These are phyloP conservation scores for Phytophthora pisi DNA, from an alignment of 352 stramenopile genomes.

Conservation along the genomic window DNA sequence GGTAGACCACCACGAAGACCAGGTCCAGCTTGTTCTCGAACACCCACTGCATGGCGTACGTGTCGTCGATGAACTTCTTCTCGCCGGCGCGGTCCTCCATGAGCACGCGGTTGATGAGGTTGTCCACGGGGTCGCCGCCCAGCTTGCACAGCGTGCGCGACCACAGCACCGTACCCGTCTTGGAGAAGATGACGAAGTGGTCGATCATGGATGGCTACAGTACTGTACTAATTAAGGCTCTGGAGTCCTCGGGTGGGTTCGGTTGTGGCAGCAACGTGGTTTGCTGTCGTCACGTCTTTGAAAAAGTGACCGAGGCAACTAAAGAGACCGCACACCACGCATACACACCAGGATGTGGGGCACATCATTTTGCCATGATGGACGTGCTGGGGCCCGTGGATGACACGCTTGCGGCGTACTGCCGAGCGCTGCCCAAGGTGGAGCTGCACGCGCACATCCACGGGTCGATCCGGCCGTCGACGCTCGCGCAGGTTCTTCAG, in stretches of 20 bases:
- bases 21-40: slow-evolving; percentile 93
- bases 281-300: slow-evolving; percentile 25
- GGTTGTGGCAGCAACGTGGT: slow-evolving; percentile 1
- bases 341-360: slow-evolving; percentile 14
- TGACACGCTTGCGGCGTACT: slow-evolving; percentile 41
- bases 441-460: slow-evolving; percentile 92
- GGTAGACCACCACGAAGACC: slow-evolving; percentile 93
- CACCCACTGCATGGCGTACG: slow-evolving; percentile 91
- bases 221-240: background rate
- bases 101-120: slow-evolving; percentile 89
- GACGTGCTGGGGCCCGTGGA: slow-evolving; percentile 19
- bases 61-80: slow-evolving; percentile 84
- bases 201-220: slow-evolving; percentile 79
- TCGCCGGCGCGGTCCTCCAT: slow-evolving; percentile 90
- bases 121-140: slow-evolving; percentile 84
- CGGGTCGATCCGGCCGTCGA: slow-evolving; percentile 74
- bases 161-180: slow-evolving; percentile 91
- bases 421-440: slow-evolving; percentile 72
- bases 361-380: slow-evolving; percentile 14
- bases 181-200: slow-evolving; percentile 93
- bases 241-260: slow-evolving; percentile 4
- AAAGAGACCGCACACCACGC: slow-evolving; percentile 19
- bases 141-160: slow-evolving; percentile 89
- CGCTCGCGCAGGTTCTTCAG: slow-evolving; percentile 66
- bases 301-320: slow-evolving; percentile 1